Conservation (phyloP, 2,329 filamentous ascomycete species). For the Aspergillus sclerotialis region DNA sequence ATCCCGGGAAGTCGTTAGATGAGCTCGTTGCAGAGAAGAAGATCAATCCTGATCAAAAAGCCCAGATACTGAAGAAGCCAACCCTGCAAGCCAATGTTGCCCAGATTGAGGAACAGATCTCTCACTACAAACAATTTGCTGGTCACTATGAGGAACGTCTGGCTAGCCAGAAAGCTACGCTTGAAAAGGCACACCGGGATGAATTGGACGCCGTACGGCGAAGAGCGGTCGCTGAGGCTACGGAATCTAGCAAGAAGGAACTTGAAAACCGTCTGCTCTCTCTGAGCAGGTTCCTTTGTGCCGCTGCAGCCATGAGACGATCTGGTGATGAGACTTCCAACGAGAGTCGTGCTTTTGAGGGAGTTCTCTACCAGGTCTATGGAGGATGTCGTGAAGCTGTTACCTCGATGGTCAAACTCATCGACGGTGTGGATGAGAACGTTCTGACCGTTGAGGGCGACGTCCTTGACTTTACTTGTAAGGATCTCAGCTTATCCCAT, state of each 20-base stretch:
- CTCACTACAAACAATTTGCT: slow-evolving; percentile 54
- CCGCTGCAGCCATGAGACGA: slow-evolving; percentile 55
- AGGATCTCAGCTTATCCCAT: slow-evolving; percentile 17
- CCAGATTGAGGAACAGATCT: slow-evolving; percentile 55
- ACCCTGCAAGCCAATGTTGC: slow-evolving; percentile 49
- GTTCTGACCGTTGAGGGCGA: slow-evolving; percentile 52
- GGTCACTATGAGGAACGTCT: slow-evolving; percentile 52
- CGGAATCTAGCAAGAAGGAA: slow-evolving; percentile 40
- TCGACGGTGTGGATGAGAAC: slow-evolving; percentile 53
- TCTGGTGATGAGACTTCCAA: slow-evolving; percentile 51
- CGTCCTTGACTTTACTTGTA: slow-evolving; percentile 51
- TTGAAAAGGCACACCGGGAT: slow-evolving; percentile 49
- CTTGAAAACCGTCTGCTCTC: slow-evolving; percentile 50
- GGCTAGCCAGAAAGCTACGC: slow-evolving; percentile 48
- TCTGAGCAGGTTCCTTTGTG: slow-evolving; percentile 56
- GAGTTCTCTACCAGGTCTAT: slow-evolving; percentile 56
- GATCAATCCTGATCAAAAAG: slow-evolving; percentile 60
- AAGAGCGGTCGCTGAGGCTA: slow-evolving; percentile 43
- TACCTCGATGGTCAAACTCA: slow-evolving; percentile 52
- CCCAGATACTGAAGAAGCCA: slow-evolving; percentile 57
- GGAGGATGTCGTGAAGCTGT: slow-evolving; percentile 56
- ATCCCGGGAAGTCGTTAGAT: slow-evolving; percentile 54
- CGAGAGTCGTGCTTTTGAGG: slow-evolving; percentile 58
- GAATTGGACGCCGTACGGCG: slow-evolving; percentile 49
- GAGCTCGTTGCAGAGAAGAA: slow-evolving; percentile 57